Evolutionary conservation across 2,329 filamentous ascomycete genomes (phyloP).

Genomic region (Fusarium xylarioides): DNA sequence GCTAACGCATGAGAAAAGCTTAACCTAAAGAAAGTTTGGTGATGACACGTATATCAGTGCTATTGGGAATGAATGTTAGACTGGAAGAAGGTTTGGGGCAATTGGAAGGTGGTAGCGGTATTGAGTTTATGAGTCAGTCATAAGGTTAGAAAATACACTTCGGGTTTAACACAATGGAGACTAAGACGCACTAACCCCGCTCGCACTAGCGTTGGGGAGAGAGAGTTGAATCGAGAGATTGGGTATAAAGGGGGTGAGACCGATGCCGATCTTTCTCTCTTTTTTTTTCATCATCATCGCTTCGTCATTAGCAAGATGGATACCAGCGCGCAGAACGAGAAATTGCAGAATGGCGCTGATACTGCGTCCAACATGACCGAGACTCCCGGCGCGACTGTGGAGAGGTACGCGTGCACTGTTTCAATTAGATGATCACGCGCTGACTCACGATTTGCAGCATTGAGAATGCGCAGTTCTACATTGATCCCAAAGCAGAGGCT

Average conservation of each 20-base stretch:
- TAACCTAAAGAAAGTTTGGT: too few species aligned
- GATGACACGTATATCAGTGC: too few species aligned
- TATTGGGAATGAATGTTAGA: too few species aligned
- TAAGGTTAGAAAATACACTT: too few species aligned
- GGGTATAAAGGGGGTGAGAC: background rate
- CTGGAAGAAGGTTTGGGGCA: too few species aligned
- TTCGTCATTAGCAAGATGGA: background rate
- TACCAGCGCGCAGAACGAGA: background rate
- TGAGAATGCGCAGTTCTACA: slow-evolving; percentile 4
- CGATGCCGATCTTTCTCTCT: background rate
- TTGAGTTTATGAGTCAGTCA: too few species aligned
- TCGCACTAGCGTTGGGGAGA: background rate
- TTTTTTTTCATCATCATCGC: background rate
- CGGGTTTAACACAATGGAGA: too few species aligned
- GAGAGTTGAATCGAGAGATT: background rate
- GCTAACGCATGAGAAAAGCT: too few species aligned
- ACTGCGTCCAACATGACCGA: slow-evolving; percentile 7
- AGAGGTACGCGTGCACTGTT: background rate
- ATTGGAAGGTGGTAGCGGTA: too few species aligned
- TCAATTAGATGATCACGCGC: background rate
- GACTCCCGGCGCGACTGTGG: background rate
- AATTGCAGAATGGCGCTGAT: slow-evolving; percentile 6
- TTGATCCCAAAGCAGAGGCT: slow-evolving; percentile 18
- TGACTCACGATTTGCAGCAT: background rate
- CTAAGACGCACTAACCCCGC: background rate